Conservation (phyloP, 352 stramenopile genomes). For the Globisporangium spinosum region DNA sequence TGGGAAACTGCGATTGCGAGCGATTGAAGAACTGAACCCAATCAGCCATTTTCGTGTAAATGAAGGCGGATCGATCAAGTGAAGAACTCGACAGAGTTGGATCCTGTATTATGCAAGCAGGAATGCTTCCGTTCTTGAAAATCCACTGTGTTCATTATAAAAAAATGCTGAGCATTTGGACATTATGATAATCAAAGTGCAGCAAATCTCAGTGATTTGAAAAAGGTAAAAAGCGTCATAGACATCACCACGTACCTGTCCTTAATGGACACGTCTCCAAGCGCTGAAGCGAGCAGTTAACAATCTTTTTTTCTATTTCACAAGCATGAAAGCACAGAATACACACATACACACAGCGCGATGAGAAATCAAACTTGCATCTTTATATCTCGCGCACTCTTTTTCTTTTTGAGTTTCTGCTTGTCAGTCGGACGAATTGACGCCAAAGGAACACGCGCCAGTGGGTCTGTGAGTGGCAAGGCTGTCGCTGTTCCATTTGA, state of each 20-base stretch:
- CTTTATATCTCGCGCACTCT: neutral
- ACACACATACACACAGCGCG: neutral
- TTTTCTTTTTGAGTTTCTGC: neutral
- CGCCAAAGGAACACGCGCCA: slow-evolving; percentile 11
- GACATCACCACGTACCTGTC: too few relatives aligned
- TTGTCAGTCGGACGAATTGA: neutral
- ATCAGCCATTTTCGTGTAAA: neutral
- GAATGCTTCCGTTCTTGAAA: neutral
- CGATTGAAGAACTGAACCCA: neutral
- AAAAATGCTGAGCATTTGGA: neutral
- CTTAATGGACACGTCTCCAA: neutral
- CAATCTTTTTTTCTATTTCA: slow-evolving; percentile 20
- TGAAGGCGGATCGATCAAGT: neutral
- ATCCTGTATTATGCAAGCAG: neutral
- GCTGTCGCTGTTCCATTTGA: slow-evolving; percentile 9
- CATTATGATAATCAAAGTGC: neutral
- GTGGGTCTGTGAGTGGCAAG: neutral
- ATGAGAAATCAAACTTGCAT: slow-evolving; percentile 5
- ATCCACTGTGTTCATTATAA: neutral
- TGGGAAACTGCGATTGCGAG: neutral
- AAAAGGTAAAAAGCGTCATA: too few relatives aligned
- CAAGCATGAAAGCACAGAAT: slow-evolving; percentile 10
- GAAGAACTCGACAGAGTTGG: neutral
- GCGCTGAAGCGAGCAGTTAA: neutral
- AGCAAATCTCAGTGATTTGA: neutral